These are phyloP conservation scores for Sarocladium kiliense DNA, from an alignment of 2,329 filamentous ascomycete genomes.

Conservation along the genomic window DNA sequence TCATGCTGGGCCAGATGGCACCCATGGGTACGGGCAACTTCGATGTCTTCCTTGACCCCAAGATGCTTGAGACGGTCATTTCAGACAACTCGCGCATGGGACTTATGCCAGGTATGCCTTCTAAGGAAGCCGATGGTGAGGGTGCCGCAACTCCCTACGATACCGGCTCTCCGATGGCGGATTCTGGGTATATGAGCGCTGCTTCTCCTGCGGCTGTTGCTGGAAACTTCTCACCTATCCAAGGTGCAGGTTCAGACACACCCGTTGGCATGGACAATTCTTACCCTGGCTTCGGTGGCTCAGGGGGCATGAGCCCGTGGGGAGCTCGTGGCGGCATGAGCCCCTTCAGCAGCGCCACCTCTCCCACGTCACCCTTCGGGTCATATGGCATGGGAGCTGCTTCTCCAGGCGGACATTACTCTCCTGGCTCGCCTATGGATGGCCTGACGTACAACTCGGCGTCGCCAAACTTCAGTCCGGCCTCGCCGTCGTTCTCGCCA, in stretches of 20 bases:
- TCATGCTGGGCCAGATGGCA: conserved; percentile 95
- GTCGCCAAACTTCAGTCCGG: conserved; percentile 59
- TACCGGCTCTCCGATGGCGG: conserved; percentile 71
- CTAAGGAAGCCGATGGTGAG: conserved; percentile 68
- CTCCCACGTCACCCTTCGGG: conserved; percentile 60
- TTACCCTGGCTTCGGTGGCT: conserved; percentile 48
- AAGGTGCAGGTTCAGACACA: conserved; percentile 66
- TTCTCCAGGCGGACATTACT: conserved; percentile 43
- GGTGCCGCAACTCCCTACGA: conserved; percentile 95
- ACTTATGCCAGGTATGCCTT: conserved; percentile 72
- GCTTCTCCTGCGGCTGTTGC: conserved; percentile 51
- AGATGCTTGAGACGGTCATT: conserved; percentile 92
- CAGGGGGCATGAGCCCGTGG: conserved; percentile 56
- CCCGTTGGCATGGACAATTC: conserved; percentile 61
- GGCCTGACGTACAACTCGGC: conserved; percentile 47
- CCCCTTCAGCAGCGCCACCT: conserved; percentile 61
- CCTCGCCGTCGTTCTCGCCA: conserved; percentile 59
- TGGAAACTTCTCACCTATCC: conserved; percentile 72
- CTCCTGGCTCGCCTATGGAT: conserved; percentile 32
- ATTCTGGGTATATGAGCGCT: conserved; percentile 61
- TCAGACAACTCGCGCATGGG: conserved; percentile 86
- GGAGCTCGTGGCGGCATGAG: conserved; percentile 48
- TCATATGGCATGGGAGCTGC: conserved; percentile 44
- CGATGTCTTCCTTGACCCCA: conserved; percentile 86
- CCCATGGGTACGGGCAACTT: conserved; percentile 97